Percentiles rank a stretch among this genome's conserved stretches.
Conservation (phyloP, 2,329 filamentous ascomycete species). For the Hypomyces perniciosus region DNA sequence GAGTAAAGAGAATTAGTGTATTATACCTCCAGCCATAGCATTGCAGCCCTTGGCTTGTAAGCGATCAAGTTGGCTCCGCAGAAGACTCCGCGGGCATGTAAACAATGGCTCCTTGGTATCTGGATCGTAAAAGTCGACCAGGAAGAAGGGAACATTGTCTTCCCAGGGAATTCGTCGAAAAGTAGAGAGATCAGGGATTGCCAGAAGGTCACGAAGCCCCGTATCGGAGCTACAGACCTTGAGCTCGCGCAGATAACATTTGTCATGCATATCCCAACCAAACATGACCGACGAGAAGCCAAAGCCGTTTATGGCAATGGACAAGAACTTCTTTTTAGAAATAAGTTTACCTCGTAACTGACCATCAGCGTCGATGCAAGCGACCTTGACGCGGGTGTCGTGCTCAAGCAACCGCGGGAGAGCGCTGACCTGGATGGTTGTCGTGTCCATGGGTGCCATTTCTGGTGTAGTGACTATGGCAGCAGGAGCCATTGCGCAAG, state of each 20-base stretch:
- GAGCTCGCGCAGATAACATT: slow-evolving; percentile 70
- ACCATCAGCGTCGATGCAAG: background rate
- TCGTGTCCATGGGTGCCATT: background rate
- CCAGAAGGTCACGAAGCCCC: slow-evolving; percentile 70
- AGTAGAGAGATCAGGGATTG: slow-evolving; percentile 62
- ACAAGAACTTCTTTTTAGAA: slow-evolving; percentile 77
- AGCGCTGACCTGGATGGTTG: background rate
- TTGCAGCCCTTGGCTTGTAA: slow-evolving; percentile 63
- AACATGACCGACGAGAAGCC: slow-evolving; percentile 82
- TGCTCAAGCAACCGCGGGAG: background rate
- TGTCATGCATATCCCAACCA: slow-evolving; percentile 84
- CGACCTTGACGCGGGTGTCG: background rate
- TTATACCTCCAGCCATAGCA: slow-evolving; percentile 83
- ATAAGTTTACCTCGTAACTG: slow-evolving; percentile 68
- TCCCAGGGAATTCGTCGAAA: slow-evolving; percentile 78
- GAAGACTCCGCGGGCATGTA: slow-evolving; percentile 71
- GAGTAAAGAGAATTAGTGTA: background rate
- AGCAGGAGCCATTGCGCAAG: background rate
- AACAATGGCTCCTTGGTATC: slow-evolving; percentile 66
- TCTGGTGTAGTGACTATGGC: background rate
- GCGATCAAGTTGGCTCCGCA: slow-evolving; percentile 64
- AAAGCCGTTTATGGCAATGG: slow-evolving; percentile 66
- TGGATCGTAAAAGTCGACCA: slow-evolving; percentile 53
- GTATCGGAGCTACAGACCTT: slow-evolving; percentile 74
- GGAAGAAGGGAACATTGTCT: slow-evolving; percentile 67